Percentiles rank a stretch among this genome's conserved stretches.
These are phyloP conservation scores for Acrocalymma vagum DNA, from an alignment of 2,329 filamentous ascomycete genomes.

Conservation along the genomic window DNA sequence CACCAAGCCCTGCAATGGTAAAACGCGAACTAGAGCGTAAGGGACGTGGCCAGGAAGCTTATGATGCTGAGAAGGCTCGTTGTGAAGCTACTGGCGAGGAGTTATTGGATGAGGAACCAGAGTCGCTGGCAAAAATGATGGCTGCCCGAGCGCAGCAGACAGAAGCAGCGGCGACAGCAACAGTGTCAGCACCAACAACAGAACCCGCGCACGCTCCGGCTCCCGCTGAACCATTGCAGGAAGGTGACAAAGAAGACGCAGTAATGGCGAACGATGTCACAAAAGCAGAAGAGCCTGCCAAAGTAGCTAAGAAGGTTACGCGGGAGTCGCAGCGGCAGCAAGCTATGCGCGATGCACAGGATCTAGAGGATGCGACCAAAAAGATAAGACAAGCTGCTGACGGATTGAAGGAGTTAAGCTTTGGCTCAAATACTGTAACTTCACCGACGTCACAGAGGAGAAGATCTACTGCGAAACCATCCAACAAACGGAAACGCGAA, in stretches of 20 bases:
- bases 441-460: slow-evolving; percentile 28
- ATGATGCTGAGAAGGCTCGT: slow-evolving; percentile 64
- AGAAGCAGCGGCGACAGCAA: slow-evolving; percentile 6
- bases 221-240: slow-evolving; percentile 18
- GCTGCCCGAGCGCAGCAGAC: slow-evolving; percentile 39
- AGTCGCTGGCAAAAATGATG: slow-evolving; percentile 31
- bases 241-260: slow-evolving; percentile 62
- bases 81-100: slow-evolving; percentile 68
- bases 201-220: slow-evolving; percentile 19
- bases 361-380: slow-evolving; percentile 45
- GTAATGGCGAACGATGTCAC: slow-evolving; percentile 76
- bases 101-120: slow-evolving; percentile 66
- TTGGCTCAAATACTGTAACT: slow-evolving; percentile 31
- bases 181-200: slow-evolving; percentile 19
- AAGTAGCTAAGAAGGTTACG: slow-evolving; percentile 80
- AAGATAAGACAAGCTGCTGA: slow-evolving; percentile 45
- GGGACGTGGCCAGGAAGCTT: slow-evolving; percentile 62
- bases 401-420: slow-evolving; percentile 42
- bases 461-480: slow-evolving; percentile 29
- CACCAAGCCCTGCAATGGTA: slow-evolving; percentile 86
- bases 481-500: slow-evolving; percentile 66
- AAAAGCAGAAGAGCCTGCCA: slow-evolving; percentile 81
- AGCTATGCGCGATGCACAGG: slow-evolving; percentile 53
- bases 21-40: slow-evolving; percentile 77
- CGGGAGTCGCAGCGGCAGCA: slow-evolving; percentile 65